Conservation (phyloP, 2,329 filamentous ascomycete species). For the Chaetomium sp. region DNA sequence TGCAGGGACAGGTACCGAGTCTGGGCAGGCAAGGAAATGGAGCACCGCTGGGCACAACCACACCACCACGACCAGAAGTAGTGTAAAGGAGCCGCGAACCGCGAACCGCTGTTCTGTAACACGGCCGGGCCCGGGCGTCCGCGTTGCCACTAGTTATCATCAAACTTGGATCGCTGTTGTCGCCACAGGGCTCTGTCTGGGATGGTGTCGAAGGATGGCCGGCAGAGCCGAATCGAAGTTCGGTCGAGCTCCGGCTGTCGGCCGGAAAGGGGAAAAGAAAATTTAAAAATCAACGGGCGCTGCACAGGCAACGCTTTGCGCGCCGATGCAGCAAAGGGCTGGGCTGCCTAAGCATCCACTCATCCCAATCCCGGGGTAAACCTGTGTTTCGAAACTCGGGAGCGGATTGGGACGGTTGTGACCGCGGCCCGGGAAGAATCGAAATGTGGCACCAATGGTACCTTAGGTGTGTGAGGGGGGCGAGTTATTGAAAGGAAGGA, state of each 20-base stretch:
- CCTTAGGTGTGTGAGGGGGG: too few species aligned
- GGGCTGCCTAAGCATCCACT: not conserved
- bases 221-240: slow-evolving; percentile 9
- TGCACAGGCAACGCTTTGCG: slow-evolving; percentile 10
- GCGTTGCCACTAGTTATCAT: not conserved
- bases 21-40: not conserved
- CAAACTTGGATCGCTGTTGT: not conserved
- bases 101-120: not conserved
- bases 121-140: slow-evolving; percentile 1
- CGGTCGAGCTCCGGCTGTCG: not conserved
- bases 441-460: not conserved
- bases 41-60: not conserved
- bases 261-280: not conserved
- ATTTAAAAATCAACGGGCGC: not conserved
- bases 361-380: not conserved
- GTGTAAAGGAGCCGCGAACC: too few species aligned
- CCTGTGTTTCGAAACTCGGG: not conserved
- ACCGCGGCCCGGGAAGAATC: not conserved
- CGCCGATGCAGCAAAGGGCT: not conserved
- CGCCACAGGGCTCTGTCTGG: not conserved
- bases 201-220: not conserved
- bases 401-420: not conserved
- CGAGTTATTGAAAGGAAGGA: not conserved
- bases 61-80: not conserved
- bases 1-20: not conserved